phyloP scores from a whole-genome alignment of 2,329 filamentous ascomycete genomes.

The Neurospora sp. region DNA sequence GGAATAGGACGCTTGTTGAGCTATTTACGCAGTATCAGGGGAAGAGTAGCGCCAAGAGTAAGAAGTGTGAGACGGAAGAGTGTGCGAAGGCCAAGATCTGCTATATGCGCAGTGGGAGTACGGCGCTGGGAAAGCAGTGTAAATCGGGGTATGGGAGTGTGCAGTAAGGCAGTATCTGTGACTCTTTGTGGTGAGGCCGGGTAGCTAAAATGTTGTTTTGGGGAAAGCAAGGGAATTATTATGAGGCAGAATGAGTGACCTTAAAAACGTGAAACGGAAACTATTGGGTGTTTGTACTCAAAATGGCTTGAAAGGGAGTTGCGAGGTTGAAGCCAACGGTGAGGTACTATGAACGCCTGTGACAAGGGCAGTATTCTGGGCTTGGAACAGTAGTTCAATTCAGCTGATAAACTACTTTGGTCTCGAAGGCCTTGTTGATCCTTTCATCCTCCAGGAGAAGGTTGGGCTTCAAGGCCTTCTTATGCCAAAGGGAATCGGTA shows the following conservation, averaged over 20 bases:
- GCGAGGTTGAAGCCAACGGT: neutral
- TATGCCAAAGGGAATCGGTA: no score
- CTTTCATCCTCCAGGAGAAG: no score
- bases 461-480: no score
- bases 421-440: no score
- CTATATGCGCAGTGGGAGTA: slow-evolving; percentile 48
- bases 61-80: slow-evolving; percentile 39
- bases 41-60: slow-evolving; percentile 38
- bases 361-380: no score
- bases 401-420: no score
- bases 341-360: neutral
- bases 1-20: slow-evolving; percentile 36
- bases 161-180: slow-evolving; percentile 14
- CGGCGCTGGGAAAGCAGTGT: slow-evolving; percentile 39
- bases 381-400: no score
- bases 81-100: slow-evolving; percentile 47
- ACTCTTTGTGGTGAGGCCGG: neutral
- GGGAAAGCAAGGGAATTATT: neutral
- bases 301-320: neutral
- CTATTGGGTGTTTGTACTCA: neutral
- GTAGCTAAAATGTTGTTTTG: neutral
- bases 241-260: neutral
- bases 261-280: neutral
- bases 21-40: slow-evolving; percentile 42
- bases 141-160: slow-evolving; percentile 37